These are phyloP conservation scores for Graphilbum fragrans DNA, from an alignment of 2,329 filamentous ascomycete species.

Conservation along the genomic window DNA sequence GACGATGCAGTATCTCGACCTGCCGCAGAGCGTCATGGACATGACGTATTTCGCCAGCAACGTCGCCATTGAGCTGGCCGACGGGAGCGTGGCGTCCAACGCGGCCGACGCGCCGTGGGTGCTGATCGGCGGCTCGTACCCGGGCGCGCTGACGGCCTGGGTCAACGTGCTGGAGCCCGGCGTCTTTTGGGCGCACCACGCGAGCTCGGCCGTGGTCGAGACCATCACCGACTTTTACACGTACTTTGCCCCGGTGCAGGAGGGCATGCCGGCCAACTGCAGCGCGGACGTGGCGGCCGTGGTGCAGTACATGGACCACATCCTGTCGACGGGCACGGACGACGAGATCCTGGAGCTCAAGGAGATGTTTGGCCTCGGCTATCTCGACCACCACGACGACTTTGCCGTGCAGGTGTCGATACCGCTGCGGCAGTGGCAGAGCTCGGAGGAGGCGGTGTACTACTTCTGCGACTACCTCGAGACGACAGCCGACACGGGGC, in stretches of 20 bases:
- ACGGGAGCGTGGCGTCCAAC: conserved; percentile 22
- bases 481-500: conserved; percentile 12
- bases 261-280: conserved; percentile 43
- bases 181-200: conserved; percentile 44
- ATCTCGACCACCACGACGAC: conserved; percentile 25
- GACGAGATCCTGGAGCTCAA: conserved; percentile 31
- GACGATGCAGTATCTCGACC: conserved; percentile 25
- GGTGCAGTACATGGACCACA: conserved; percentile 37
- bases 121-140: conserved; percentile 40
- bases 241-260: conserved; percentile 39
- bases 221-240: conserved; percentile 38
- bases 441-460: conserved; percentile 15
- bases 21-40: conserved; percentile 27
- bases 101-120: conserved; percentile 41
- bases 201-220: conserved; percentile 41
- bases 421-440: conserved; percentile 39
- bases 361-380: conserved; percentile 32
- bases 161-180: conserved; percentile 34
- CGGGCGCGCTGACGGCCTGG: conserved; percentile 41
- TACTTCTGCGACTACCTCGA: conserved; percentile 35
- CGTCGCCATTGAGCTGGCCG: conserved; percentile 37
- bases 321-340: conserved; percentile 23
- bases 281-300: conserved; percentile 35
- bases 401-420: conserved; percentile 20
- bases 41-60: conserved; percentile 27